A percentile compares a stretch with the other conserved stretches of the same genome.
phyloP scores from a whole-genome alignment of 768 basidiomycete genomes.

The Phylloporus arenicola region DNA sequence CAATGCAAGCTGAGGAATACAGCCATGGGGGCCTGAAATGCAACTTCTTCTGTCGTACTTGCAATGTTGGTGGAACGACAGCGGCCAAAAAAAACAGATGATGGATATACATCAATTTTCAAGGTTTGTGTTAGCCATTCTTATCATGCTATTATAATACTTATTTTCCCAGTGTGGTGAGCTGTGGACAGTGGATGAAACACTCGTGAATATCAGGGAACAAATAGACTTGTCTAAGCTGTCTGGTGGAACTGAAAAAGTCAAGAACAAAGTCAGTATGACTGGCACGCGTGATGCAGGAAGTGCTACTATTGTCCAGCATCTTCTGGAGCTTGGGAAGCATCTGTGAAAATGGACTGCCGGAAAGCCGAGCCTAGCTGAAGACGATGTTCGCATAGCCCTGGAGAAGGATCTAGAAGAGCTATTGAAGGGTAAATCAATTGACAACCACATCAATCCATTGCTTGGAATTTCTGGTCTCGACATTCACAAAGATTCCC shows the following conservation, averaged over 20 bases:
- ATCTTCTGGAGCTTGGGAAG: conserved; percentile 1
- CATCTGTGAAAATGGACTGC: neutral
- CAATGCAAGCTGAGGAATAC: no score
- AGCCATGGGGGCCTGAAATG: conserved; percentile 29
- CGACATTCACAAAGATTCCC: conserved; percentile 29
- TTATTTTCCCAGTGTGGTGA: no score
- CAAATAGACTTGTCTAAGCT: neutral
- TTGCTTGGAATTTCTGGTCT: neutral
- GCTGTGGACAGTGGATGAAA: no score
- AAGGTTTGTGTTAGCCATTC: no score
- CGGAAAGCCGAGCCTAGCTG: neutral
- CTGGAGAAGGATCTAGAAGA: neutral
- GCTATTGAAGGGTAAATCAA: neutral
- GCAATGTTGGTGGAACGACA: conserved; percentile 26
- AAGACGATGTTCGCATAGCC: neutral
- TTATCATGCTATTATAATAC: no score
- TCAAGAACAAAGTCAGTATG: neutral
- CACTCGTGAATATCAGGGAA: no score
- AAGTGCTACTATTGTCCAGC: conserved; percentile 29
- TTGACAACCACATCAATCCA: neutral
- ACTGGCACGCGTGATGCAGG: conserved; percentile 27
- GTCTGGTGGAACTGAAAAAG: neutral
- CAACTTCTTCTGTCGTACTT: conserved; percentile 32
- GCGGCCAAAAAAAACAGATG: conserved; percentile 19
- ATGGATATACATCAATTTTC: conserved; percentile 17